Evolutionary conservation across 768 basidiomycete genomes (phyloP), one percentile per base, ranked within the genome.

Genomic region (Cyathus striatus): DNA sequence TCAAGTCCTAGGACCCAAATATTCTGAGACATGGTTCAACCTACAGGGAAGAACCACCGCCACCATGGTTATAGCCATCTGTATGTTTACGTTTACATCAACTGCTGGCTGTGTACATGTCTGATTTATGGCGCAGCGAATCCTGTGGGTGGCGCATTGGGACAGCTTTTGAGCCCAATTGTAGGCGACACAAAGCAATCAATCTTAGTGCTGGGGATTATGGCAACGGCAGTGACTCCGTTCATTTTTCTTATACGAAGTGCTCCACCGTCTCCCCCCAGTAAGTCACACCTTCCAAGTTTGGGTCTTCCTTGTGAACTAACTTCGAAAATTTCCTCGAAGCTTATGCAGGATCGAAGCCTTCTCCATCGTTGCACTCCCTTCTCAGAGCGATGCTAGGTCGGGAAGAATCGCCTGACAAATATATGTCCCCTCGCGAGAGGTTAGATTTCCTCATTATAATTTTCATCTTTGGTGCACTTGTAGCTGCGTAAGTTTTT

Each of bases 11-110:
- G 85, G 84, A 4, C 86, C 90, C 1, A 81, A 77, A 41, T 92
- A 84, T 60, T 90, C 89, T 0, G 86, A 92, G 56, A 76, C 64
- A 23, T 92, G 90, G 90, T 92, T 92, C 53, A 79, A 85, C 47
- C 62, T 90, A 37, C 68, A 75, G 45, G 79, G 83, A 12, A 72
- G 90, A 32, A 90, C 85, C 2, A 90, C 89, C 0, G 86, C 86
- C 10, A 92, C 75, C 1, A 80, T 78, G 76, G 55, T 76, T 16
- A 52, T 78, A 23, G 71, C 75, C 5, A 75, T 80, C 34, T 66
- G 78, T 76, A 43, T 42, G 60, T 39, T 9, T 41, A 30, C 39
- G 5, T 17, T 16, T 46, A 6, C 24, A 23, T 38, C 14, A 1
- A 44, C n/a, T 23, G 25, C 18, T 17, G 13, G 13, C n/a, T 17